A percentile compares a stretch with the other conserved stretches of the same genome.
These are phyloP conservation scores for Paecilomyces sp. DNA, from an alignment of 2,329 filamentous ascomycete genomes.

Conservation along the genomic window DNA sequence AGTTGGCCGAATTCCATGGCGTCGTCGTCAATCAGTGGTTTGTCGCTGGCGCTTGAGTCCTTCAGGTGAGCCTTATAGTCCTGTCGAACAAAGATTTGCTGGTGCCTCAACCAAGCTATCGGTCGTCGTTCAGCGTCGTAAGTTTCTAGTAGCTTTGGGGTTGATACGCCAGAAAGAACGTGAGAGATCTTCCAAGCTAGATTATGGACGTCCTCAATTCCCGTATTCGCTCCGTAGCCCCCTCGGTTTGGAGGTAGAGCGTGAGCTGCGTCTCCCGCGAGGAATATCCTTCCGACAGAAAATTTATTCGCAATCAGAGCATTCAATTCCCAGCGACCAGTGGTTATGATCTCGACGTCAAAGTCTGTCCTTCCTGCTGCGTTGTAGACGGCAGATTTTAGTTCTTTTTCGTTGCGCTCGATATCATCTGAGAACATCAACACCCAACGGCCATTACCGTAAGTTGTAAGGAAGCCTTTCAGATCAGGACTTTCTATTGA, in stretches of 20 bases:
- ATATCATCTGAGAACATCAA: slow-evolving; percentile 16
- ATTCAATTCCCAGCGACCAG: slow-evolving; percentile 24
- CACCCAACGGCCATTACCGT: slow-evolving; percentile 17
- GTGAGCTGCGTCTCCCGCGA: slow-evolving; percentile 26
- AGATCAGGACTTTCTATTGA: slow-evolving; percentile 15
- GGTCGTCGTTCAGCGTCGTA: slow-evolving; percentile 35
- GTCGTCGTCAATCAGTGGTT: slow-evolving; percentile 14
- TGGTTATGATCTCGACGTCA: slow-evolving; percentile 25
- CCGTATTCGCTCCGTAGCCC: slow-evolving; percentile 26
- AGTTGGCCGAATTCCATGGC: slow-evolving; percentile 20
- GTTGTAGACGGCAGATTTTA: slow-evolving; percentile 12
- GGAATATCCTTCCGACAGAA: slow-evolving; percentile 22
- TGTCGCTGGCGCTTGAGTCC: not conserved
- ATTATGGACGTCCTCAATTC: slow-evolving; percentile 29
- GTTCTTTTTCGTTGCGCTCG: slow-evolving; percentile 15
- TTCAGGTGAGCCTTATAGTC: slow-evolving; percentile 14
- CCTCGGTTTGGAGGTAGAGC: slow-evolving; percentile 20
- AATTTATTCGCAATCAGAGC: slow-evolving; percentile 21
- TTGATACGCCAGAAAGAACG: not conserved
- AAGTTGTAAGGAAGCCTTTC: slow-evolving; percentile 15
- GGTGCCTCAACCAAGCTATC: slow-evolving; percentile 18
- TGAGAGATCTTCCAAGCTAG: not conserved
- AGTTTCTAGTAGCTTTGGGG: slow-evolving; percentile 15
- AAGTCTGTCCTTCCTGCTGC: slow-evolving; percentile 22
- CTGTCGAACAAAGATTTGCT: slow-evolving; percentile 17